Evolutionary conservation across 768 basidiomycete species (phyloP), one percentile per base, ranked within the genome.

Genomic region (Pholiota conissans): DNA sequence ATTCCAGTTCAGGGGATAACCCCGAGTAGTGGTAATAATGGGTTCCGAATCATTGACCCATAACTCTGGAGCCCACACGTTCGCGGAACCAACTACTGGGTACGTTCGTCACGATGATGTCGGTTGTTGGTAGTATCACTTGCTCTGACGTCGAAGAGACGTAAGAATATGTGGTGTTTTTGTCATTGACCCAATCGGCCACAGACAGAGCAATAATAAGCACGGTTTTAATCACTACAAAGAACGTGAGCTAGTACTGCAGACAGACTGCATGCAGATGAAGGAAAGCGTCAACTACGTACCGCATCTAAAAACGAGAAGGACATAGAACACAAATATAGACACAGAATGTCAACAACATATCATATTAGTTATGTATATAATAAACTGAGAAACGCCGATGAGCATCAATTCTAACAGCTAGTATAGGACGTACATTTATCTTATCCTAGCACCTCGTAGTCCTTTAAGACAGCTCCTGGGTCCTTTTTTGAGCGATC

Each of bases 401-500:
- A 18, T 51, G 20, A 47, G 32, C 46, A 32, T 29, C 18, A 30
- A 32, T 20, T 3, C n/a, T 20, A n/a, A 9, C 3, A 32, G 8
- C 8, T 5, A 22, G 49, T 18, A 24, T 32, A 22, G 30, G 10
- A 35, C 53, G 20, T 16, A 52, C 58, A 32, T 26, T 47, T 57
- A 65, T 28, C 70, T 42, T 57, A 65, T 28, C 70, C 73, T 35
- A 74, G 61, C 26, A 68, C 63, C 54, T 74, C 69, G 58, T 74
- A 74, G 46, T 71, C 70, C 56, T 70, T 71, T 47, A 66, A 46
- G 24, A 63, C 63, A 30, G 63, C 34, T 5, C 61, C 65, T n/a
- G 66, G 52, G 32, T 70, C 69, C 53, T 71, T 70, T 22, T 65
- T 65, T 16, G 60, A 64, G 34, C 62, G 65, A 40, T 64, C 64